Evolutionary conservation across 176 grass and related monocot species (phyloP).

Genomic region (Carex pumila): DNA sequence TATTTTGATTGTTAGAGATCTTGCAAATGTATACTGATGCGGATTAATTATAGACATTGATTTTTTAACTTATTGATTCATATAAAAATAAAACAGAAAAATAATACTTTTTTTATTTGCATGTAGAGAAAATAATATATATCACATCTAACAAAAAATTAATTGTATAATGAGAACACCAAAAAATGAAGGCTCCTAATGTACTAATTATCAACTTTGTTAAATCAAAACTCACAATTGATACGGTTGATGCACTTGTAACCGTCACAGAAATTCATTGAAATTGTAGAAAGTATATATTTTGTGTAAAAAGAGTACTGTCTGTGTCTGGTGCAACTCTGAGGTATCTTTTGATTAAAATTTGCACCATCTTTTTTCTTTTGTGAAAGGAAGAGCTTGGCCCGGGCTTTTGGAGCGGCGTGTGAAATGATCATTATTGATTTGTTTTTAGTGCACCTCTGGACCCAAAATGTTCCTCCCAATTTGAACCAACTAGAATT

Average conservation of each 20-base stretch:
- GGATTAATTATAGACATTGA: no score
- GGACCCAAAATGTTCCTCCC: slow-evolving; percentile 2
- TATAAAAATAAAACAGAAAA: no score
- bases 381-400: slow-evolving; percentile 34
- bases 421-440: slow-evolving; percentile 23
- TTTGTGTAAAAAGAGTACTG: background rate
- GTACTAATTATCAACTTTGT: no score
- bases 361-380: slow-evolving; percentile 20
- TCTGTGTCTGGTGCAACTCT: background rate
- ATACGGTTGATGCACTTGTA: background rate
- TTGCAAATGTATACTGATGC: no score
- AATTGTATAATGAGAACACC: no score
- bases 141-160: no score
- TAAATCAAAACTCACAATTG: background rate
- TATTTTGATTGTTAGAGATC: no score
- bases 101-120: no score
- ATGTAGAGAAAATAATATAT: no score
- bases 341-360: slow-evolving; percentile 24
- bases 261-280: background rate
- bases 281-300: background rate
- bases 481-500: background rate
- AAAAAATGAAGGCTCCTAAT: no score
- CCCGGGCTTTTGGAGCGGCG: slow-evolving; percentile 41
- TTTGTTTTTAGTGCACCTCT: background rate
- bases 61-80: no score